phyloP scores from a whole-genome alignment of 2,329 filamentous ascomycete genomes.

The Aureobasidium musti region DNA sequence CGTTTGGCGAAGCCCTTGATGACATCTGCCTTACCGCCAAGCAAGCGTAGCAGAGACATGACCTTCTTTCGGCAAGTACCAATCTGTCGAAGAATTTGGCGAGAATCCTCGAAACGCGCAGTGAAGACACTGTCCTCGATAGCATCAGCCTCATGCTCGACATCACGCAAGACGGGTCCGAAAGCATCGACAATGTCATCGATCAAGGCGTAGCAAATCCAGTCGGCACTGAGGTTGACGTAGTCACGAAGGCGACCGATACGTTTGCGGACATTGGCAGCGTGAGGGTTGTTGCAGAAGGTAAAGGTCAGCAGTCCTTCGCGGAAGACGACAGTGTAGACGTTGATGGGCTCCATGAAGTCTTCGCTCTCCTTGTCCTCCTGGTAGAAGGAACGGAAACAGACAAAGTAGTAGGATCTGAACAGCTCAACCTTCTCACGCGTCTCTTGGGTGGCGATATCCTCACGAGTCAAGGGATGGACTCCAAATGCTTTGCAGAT shows the following conservation, averaged over 20 bases:
- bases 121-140: conserved; percentile 97
- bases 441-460: conserved; percentile 92
- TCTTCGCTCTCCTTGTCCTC: conserved; percentile 75
- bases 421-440: conserved; percentile 99
- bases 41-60: conserved; percentile 86
- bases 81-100: conserved; percentile 81
- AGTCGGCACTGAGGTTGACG: conserved; percentile 90
- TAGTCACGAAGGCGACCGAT: conserved; percentile 94
- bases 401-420: conserved; percentile 96
- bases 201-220: conserved; percentile 98
- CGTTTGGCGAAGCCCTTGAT: conserved; percentile 97
- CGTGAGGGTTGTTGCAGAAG: conserved; percentile 83
- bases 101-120: conserved; percentile 85
- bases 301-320: conserved; percentile 95
- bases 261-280: conserved; percentile 83
- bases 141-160: conserved; percentile 84
- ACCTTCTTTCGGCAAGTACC: conserved; percentile 91
- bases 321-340: conserved; percentile 95
- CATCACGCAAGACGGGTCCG: conserved; percentile 80
- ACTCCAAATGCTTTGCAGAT: conserved; percentile 95
- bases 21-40: conserved; percentile 97
- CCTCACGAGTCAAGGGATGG: conserved; percentile 92
- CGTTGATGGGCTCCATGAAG: conserved; percentile 91
- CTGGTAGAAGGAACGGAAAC: conserved; percentile 90
- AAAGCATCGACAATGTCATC: conserved; percentile 98